Percentiles rank a stretch among this genome's conserved stretches.
These are phyloP conservation scores for Yarrowia yakushimensis DNA, from an alignment of 805 yeast genomes.

Conservation along the genomic window DNA sequence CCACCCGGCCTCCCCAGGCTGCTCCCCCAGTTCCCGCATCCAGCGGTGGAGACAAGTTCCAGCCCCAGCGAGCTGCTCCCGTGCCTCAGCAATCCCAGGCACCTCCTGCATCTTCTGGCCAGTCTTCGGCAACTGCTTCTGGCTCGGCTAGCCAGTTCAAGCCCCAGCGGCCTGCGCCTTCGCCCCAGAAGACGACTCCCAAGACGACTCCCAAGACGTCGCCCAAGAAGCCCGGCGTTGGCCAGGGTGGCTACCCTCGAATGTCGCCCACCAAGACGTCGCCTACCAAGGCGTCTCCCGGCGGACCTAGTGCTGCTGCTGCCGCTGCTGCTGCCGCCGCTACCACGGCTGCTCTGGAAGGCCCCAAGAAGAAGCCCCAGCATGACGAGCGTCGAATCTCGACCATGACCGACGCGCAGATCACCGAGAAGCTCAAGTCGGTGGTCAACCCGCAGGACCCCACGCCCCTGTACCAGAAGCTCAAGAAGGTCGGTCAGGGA, in stretches of 20 bases:
- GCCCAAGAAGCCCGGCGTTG: constrained; percentile 3
- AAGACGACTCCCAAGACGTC: constrained; percentile 3
- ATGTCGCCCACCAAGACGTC: constrained; percentile 11
- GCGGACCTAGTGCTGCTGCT: constrained; percentile 19
- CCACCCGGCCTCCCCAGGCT: not conserved
- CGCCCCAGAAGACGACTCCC: constrained; percentile 4
- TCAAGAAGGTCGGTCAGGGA: constrained; percentile 93
- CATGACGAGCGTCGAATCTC: constrained; percentile 56
- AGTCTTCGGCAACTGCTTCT: not conserved
- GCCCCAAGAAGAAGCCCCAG: constrained; percentile 35
- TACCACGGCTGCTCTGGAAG: constrained; percentile 32
- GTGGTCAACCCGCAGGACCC: constrained; percentile 87
- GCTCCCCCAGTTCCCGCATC: not conserved
- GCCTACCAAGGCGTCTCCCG: constrained; percentile 22
- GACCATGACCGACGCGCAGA: constrained; percentile 79
- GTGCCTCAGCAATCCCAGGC: not conserved
- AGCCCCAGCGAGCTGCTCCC: constrained; percentile 11
- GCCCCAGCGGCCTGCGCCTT: constrained; percentile 19
- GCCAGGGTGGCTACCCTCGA: constrained; percentile 4
- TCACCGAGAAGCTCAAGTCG: constrained; percentile 71
- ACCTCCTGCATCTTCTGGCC: not conserved
- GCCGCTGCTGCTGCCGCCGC: constrained; percentile 46
- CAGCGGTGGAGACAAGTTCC: not conserved
- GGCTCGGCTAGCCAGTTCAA: not conserved
- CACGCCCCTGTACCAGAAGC: constrained; percentile 50